Percentiles rank a stretch among this genome's conserved stretches.
These are phyloP conservation scores for Paxillus rubicundulus DNA, from an alignment of 768 basidiomycete species.

Conservation along the genomic window DNA sequence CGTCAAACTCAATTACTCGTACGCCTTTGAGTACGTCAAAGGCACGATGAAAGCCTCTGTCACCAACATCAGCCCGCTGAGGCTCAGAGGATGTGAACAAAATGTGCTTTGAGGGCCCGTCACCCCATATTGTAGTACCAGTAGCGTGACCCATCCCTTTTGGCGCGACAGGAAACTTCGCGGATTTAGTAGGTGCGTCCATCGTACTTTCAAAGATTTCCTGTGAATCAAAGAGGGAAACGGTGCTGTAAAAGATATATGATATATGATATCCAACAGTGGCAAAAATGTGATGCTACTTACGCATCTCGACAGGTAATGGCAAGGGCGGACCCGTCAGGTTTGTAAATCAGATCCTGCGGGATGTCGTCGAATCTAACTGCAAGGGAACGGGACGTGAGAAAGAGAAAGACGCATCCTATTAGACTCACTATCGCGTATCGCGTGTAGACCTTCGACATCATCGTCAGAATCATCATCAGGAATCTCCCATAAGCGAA, in stretches of 20 bases:
- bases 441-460: constrained; percentile 6
- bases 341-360: constrained; percentile 46
- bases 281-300: constrained; percentile 1
- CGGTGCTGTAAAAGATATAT: constrained; percentile 14
- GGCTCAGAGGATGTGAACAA: constrained; percentile 62
- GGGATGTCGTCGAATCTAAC: constrained; percentile 33
- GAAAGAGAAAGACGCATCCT: not conserved
- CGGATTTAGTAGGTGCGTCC: constrained; percentile 12
- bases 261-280: not conserved
- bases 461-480: constrained; percentile 18
- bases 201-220: constrained; percentile 22
- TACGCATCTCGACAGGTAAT: constrained; percentile 31
- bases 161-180: constrained; percentile 15
- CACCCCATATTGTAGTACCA: constrained; percentile 56
- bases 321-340: constrained; percentile 39
- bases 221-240: constrained; percentile 18
- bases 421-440: constrained; percentile 16
- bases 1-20: constrained; percentile 38
- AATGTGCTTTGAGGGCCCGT: constrained; percentile 32
- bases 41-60: constrained; percentile 47
- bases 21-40: constrained; percentile 40
- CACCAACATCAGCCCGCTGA: constrained; percentile 1
- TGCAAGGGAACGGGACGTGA: constrained; percentile 4
- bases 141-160: constrained; percentile 27
- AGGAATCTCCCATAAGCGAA: constrained; percentile 42